Evolutionary conservation across 2,329 filamentous ascomycete genomes (phyloP).

Genomic region (Cercospora berteroae): DNA sequence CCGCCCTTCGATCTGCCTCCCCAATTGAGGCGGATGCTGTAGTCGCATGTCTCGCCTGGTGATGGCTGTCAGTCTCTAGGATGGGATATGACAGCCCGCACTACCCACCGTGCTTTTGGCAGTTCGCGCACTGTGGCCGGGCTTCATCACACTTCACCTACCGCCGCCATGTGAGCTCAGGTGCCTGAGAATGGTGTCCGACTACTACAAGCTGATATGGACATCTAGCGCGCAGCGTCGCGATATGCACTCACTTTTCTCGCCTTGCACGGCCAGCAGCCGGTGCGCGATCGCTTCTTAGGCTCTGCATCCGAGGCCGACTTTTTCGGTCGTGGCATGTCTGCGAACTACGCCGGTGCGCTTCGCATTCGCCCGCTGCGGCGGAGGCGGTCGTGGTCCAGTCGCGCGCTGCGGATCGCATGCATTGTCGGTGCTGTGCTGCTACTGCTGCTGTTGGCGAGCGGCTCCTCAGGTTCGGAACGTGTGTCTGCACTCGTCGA

Average conservation of each 20-base stretch:
- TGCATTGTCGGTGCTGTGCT: neutral
- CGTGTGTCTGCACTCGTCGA: neutral
- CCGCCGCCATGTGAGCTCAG: neutral
- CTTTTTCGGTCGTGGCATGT: constrained; percentile 66
- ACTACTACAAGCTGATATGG: neutral
- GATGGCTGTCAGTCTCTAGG: constrained; percentile 38
- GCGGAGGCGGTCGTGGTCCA: neutral
- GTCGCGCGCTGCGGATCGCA: neutral
- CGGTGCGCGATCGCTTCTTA: constrained; percentile 65
- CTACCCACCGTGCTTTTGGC: constrained; percentile 62
- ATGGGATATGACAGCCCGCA: constrained; percentile 46
- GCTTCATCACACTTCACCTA: constrained; percentile 75
- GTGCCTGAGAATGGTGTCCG: neutral
- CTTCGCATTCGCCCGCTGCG: neutral
- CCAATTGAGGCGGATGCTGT: constrained; percentile 79
- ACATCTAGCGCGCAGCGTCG: neutral
- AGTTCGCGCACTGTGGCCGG: constrained; percentile 70
- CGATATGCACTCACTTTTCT: constrained; percentile 51
- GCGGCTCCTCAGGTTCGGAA: neutral
- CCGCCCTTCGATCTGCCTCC: constrained; percentile 64
- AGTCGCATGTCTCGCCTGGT: constrained; percentile 66
- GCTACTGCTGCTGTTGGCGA: neutral
- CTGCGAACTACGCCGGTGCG: neutral
- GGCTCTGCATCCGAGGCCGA: constrained; percentile 59
- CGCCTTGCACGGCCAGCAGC: constrained; percentile 75